A percentile compares a stretch with the other conserved stretches of the same genome.
These are phyloP conservation scores for Xylaria acuta DNA, from an alignment of 495 filamentous ascomycete species.

Conservation along the genomic window DNA sequence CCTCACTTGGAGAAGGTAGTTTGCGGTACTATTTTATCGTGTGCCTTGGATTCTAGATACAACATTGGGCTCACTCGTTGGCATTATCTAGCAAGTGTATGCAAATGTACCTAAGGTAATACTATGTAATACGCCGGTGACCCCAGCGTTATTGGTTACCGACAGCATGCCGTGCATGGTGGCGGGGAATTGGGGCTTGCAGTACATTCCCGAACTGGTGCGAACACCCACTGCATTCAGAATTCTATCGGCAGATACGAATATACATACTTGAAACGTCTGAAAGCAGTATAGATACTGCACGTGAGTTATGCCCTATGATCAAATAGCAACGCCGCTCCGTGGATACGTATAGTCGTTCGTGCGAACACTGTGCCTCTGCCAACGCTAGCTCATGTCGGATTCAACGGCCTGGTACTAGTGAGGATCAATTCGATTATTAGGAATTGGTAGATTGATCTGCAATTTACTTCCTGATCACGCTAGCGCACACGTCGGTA, in stretches of 20 bases:
- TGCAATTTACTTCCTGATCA: not conserved
- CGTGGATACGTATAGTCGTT: not conserved
- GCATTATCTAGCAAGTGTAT: not conserved
- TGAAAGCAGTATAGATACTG: not conserved
- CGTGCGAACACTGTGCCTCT: not conserved
- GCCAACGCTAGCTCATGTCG: too few relatives aligned
- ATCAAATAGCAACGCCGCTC: not conserved
- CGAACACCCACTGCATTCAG: not conserved
- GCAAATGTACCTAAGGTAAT: not conserved
- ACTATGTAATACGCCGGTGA: not conserved
- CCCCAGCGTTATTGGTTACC: not conserved
- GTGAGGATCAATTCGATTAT: not conserved
- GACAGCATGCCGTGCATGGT: not conserved
- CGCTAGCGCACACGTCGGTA: not conserved
- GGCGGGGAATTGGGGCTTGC: not conserved
- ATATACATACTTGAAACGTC: too few relatives aligned
- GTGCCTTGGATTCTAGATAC: not conserved
- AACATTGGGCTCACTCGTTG: not conserved
- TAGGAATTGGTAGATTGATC: not conserved
- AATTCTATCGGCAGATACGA: not conserved
- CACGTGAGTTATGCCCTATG: not conserved
- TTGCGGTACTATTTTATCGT: not conserved
- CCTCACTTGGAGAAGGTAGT: not conserved
- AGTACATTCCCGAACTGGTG: not conserved
- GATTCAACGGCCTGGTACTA: not conserved